Base-by-base conservation (phyloP, 768 basidiomycete species). In the Trametes punicea region DNA sequence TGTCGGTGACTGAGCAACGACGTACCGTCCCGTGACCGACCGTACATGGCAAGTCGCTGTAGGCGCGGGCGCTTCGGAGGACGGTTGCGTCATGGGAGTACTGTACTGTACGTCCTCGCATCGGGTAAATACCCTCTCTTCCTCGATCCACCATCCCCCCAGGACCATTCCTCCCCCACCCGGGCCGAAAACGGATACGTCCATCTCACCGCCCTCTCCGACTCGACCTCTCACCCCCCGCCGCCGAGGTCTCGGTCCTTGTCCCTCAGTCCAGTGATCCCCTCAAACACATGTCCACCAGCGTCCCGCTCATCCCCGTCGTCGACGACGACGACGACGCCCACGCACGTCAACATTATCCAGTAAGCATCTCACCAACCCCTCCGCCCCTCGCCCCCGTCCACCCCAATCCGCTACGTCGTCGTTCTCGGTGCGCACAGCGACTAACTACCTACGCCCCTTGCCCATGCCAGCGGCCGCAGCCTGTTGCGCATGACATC, bases 401-500 rank as follows among this genome's bases (percentile, higher is more conserved):
- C 15, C 8, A 15, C 36, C 34, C 4, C n/a, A n/a, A 36, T 2
- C 3, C 4, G 15, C 36, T n/a, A n/a, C n/a, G n/a, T n/a, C n/a
- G n/a, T 9, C 34, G 4, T 11, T 11, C 34, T 10, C 34, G 13
- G 2, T n/a, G 34, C 34, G 34, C 34, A 15, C 31, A 15, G 5
- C 39, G 16, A 9, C 25, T 15, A 15, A 6, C 23, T 8, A 4
- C 9, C 25, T 9, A 4, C 42, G 42, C 25, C 11, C 21, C 13
- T 4, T 36, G 10, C 27, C 8, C 39, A 13, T 18, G 10, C 7
- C 39, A 51, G 39, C 39, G 40, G 18, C 50, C 50, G 16, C 38
- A 5, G 4, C 6, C 29, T 56, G 50, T 29, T 1, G 6, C 20
- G 8, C 11, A 16, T 18, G 13, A 31, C 8, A 75, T 81, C 60